A percentile compares a stretch with the other conserved stretches of the same genome.
Conservation (phyloP, 495 filamentous ascomycete species). For the Aspergillus avenaceus region DNA sequence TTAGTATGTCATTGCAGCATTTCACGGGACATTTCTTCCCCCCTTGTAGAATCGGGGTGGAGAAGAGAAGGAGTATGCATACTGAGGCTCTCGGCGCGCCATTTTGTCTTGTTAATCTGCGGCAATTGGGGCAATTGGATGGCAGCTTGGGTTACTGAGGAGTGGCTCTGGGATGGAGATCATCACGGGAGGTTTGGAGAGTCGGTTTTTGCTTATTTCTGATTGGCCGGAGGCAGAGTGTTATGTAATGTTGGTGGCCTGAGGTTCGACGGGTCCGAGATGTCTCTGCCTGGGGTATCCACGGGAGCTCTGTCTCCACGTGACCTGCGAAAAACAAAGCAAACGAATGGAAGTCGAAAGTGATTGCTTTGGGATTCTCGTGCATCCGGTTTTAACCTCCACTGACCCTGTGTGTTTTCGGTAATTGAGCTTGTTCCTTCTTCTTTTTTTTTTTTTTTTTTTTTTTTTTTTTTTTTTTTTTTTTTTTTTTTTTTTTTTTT, state of each 20-base stretch:
- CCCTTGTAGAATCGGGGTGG: not conserved
- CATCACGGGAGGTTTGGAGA: slow-evolving; percentile 3
- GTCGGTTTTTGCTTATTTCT: slow-evolving; percentile 17
- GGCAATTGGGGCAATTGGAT: slow-evolving; percentile 20
- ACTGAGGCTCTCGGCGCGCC: slow-evolving; percentile 48
- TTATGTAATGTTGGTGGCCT: slow-evolving; percentile 15
- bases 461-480: too few species aligned
- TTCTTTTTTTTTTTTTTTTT: not conserved
- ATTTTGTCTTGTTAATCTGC: slow-evolving; percentile 35
- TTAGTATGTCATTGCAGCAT: too few species aligned
- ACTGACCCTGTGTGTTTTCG: not conserved
- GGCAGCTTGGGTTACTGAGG: slow-evolving; percentile 17
- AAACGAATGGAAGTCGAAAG: not conserved
- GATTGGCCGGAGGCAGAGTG: slow-evolving; percentile 9
- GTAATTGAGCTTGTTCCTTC: not conserved
- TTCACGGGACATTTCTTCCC: too few species aligned
- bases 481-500: too few species aligned
- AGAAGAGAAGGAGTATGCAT: slow-evolving; percentile 14
- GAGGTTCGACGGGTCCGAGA: too few species aligned
- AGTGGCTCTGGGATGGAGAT: slow-evolving; percentile 25
- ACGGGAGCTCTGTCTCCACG: not conserved
- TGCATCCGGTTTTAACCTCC: not conserved
- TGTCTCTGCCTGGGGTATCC: slow-evolving; percentile 12
- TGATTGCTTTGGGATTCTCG: too few species aligned
- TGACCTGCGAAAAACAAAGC: slow-evolving; percentile 7